These are phyloP conservation scores for Maudiozyma saulgeensis DNA, from an alignment of 805 yeast genomes.

Conservation along the genomic window DNA sequence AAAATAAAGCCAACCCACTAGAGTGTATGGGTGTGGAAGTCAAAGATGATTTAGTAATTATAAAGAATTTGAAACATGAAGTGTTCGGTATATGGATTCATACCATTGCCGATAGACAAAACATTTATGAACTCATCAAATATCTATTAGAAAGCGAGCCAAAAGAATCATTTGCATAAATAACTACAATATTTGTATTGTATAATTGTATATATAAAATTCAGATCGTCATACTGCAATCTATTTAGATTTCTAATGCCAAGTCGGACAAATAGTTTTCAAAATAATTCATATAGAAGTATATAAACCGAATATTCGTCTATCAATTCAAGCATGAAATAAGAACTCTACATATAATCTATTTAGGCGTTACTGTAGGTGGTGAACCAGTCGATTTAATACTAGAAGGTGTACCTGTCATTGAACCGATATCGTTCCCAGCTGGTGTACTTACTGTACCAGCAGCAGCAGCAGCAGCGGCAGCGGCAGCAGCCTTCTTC, in stretches of 20 bases:
- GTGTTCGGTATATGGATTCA: conserved; percentile 75
- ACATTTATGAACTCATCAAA: conserved; percentile 40
- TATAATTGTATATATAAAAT: background rate
- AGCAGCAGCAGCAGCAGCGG: conserved; percentile 4
- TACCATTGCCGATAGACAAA: conserved; percentile 55
- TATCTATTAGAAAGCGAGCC: conserved; percentile 28
- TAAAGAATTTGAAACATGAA: conserved; percentile 57
- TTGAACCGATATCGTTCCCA: background rate
- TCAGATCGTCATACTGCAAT: too few species aligned
- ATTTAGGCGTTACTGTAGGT: background rate
- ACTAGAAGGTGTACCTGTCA: conserved; percentile 1
- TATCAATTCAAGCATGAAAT: too few species aligned
- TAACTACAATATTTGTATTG: background rate
- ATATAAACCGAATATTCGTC: background rate
- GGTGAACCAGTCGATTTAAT: background rate
- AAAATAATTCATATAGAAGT: background rate
- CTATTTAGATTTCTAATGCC: background rate
- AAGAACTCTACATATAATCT: background rate
- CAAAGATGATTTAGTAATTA: conserved; percentile 59
- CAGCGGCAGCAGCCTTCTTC: conserved; percentile 13
- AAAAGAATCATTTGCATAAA: conserved; percentile 24
- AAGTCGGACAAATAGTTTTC: background rate
- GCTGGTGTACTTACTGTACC: conserved; percentile 3
- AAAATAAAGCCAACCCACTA: conserved; percentile 23
- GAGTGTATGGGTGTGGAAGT: conserved; percentile 55